Evolutionary conservation across 345 rosid genomes (phyloP).

Genomic region (Cardamine occulta): DNA sequence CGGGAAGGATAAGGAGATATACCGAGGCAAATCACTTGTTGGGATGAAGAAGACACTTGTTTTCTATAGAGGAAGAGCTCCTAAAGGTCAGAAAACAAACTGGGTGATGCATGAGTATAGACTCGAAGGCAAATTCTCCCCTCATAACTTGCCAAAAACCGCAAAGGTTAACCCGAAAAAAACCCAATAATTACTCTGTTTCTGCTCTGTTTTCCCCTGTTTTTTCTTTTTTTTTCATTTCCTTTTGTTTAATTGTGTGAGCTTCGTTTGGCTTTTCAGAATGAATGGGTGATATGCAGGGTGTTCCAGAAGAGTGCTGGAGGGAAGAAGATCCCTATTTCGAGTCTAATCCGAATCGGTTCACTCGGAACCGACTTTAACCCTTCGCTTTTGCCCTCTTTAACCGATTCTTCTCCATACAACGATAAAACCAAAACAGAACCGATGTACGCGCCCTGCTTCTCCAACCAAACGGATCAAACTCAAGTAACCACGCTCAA

Average conservation of each 20-base stretch:
- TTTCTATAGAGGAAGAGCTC: conserved; percentile 91
- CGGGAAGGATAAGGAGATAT: conserved; percentile 89
- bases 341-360: conserved; percentile 55
- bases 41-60: conserved; percentile 98
- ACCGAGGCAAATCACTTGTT: conserved; percentile 68
- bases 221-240: neutral
- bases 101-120: conserved; percentile 97
- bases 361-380: conserved; percentile 54
- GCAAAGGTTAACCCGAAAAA: conserved; percentile 59
- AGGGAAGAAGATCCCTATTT: conserved; percentile 71
- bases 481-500: conserved; percentile 47
- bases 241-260: neutral
- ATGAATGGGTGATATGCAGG: conserved; percentile 94
- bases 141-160: conserved; percentile 72
- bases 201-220: conserved; percentile 7
- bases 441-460: conserved; percentile 96
- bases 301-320: conserved; percentile 78
- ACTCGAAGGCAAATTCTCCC: conserved; percentile 73
- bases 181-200: conserved; percentile 2
- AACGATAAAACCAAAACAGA: conserved; percentile 49
- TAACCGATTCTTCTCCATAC: conserved; percentile 64
- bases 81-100: conserved; percentile 79
- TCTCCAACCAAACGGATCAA: conserved; percentile 72
- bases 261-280: conserved; percentile 48
- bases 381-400: conserved; percentile 63